Evolutionary conservation across 768 basidiomycete species (phyloP), one percentile per base, ranked within the genome.

Genomic region (Pleurotus ostreatus): DNA sequence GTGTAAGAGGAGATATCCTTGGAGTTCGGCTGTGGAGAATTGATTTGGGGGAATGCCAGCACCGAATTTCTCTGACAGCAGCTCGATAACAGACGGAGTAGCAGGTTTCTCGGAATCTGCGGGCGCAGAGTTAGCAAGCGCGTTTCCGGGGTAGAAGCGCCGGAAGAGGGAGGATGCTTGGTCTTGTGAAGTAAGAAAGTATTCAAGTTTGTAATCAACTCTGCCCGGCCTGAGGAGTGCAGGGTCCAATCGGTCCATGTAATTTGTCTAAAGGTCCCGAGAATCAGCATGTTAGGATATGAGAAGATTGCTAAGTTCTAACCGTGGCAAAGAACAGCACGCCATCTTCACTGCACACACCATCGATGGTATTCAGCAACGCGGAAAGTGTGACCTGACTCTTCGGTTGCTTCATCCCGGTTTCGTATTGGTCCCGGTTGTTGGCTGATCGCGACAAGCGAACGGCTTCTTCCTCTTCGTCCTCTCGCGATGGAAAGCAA

Each of bases 401-500:
- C 49, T 65, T 39, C 1, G 51, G 51, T 41, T 53, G 51, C 69
- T 84, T 71, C 68, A 95, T 91, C 95, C 96, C 82, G 83, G 1
- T 88, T 90, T 70, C 93, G 94, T 5, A 90, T 85, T 23, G 97
- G 85, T 61, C 92, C 9, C 30, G 9, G 30, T 34, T 34, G 30
- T 9, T 34, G 89, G 62, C 11, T 11, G 37, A 23, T 25, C 16
- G 44, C 4, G 44, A n/a, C 16, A 34, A 44, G 1, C 8, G 40
- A 15, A 57, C 55, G 7, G 63, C 61, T 5, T 70, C 66, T 4
- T 69, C 66, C 5, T 74, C 71, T 1, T 68, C 67, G 1, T 79
- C 77, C 15, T 76, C 76, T 4, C 77, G 72, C 2, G 77, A 73
- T 1, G 76, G 69, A 65, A 85, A 83, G 0, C 81, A 81, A 59